These are phyloP conservation scores for Phytophthora agathidicida DNA, from an alignment of 352 stramenopile species.

Conservation along the genomic window DNA sequence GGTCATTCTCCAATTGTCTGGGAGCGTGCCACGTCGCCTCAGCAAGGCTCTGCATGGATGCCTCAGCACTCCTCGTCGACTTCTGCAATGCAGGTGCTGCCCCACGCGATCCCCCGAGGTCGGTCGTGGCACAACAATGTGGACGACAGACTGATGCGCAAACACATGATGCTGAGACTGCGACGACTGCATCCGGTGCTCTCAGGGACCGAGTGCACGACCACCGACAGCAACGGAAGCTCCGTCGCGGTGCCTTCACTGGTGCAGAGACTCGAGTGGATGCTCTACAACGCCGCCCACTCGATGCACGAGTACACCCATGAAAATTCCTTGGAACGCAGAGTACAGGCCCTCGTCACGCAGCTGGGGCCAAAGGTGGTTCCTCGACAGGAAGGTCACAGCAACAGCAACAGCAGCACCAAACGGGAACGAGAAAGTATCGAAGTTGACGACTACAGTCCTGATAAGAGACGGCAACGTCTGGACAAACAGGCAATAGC, in stretches of 20 bases:
- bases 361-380: conserved; percentile 40
- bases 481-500: neutral
- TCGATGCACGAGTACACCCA: conserved; percentile 75
- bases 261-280: conserved; percentile 73
- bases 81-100: conserved; percentile 5
- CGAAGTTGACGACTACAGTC: neutral
- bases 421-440: conserved; percentile 9
- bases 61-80: conserved; percentile 3
- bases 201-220: conserved; percentile 16
- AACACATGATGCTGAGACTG: conserved; percentile 43
- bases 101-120: conserved; percentile 7
- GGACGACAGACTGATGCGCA: conserved; percentile 37
- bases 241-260: conserved; percentile 34
- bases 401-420: neutral
- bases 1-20: conserved; percentile 22
- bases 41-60: conserved; percentile 24
- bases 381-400: conserved; percentile 1
- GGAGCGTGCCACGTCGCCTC: conserved; percentile 8
- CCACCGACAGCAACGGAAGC: conserved; percentile 3
- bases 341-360: conserved; percentile 73
- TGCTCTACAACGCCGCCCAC: conserved; percentile 69
- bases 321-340: conserved; percentile 63
- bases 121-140: conserved; percentile 35
- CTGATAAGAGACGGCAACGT: conserved; percentile 18
- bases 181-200: conserved; percentile 34